Conservation (phyloP, 805 yeast species). For the Candida caryicola region DNA sequence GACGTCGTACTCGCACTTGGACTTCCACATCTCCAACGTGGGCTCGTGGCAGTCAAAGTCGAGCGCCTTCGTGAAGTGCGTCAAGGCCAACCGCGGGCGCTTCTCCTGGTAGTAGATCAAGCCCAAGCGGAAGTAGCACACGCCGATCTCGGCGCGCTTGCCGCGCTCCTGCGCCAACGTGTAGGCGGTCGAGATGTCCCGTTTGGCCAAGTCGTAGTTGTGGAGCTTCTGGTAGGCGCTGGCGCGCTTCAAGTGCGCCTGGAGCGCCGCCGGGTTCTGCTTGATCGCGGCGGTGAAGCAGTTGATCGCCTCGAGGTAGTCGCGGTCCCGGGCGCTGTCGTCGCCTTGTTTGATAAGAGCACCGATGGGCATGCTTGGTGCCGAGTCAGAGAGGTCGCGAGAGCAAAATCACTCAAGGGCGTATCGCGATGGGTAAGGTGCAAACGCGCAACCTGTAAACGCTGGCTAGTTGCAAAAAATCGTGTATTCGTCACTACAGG, state of each 20-base stretch:
- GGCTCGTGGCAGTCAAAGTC: slow-evolving; percentile 43
- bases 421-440: too few relatives aligned
- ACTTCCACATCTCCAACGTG: slow-evolving; percentile 48
- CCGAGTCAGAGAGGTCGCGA: too few relatives aligned
- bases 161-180: slow-evolving; percentile 45
- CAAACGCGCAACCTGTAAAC: too few relatives aligned
- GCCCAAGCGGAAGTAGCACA: slow-evolving; percentile 49
- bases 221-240: slow-evolving; percentile 47
- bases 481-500: too few relatives aligned
- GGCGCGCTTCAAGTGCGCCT: slow-evolving; percentile 48
- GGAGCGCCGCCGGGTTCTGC: slow-evolving; percentile 44
- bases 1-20: slow-evolving; percentile 33
- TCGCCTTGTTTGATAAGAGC: slow-evolving; percentile 35
- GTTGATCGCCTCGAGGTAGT: slow-evolving; percentile 45
- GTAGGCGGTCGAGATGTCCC: slow-evolving; percentile 45
- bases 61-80: slow-evolving; percentile 41
- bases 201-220: slow-evolving; percentile 47
- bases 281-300: slow-evolving; percentile 38
- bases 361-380: slow-evolving; percentile 35
- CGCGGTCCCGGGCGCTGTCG: slow-evolving; percentile 24
- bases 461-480: too few relatives aligned
- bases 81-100: slow-evolving; percentile 38
- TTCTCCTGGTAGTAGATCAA: slow-evolving; percentile 45
- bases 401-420: too few relatives aligned
- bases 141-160: slow-evolving; percentile 44